These are phyloP conservation scores for Fusarium coicis DNA, from an alignment of 2,329 filamentous ascomycete genomes.

Conservation along the genomic window DNA sequence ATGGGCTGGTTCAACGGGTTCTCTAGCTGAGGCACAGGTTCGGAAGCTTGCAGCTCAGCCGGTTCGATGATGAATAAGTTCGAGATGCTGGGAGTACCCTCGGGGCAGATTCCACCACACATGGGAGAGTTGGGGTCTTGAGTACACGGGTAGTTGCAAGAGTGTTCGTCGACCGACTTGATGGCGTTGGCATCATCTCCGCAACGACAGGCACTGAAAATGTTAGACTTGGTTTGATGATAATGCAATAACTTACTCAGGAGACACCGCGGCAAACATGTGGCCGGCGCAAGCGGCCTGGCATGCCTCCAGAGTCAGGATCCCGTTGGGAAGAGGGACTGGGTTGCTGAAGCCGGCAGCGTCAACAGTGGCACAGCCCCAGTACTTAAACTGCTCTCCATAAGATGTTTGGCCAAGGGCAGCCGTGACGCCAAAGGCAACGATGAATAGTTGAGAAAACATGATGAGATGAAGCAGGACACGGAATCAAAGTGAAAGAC, in stretches of 20 bases:
- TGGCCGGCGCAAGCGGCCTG: constrained; percentile 32
- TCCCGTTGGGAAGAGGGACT: constrained; percentile 19
- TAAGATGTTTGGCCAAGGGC: constrained; percentile 32
- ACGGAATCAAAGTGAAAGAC: not conserved
- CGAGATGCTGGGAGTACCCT: constrained; percentile 43
- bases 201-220: constrained; percentile 49
- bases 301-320: constrained; percentile 35
- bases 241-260: constrained; percentile 40
- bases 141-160: constrained; percentile 49
- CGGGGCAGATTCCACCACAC: constrained; percentile 49
- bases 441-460: constrained; percentile 37
- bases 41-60: constrained; percentile 13
- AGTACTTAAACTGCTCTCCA: constrained; percentile 35
- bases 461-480: constrained; percentile 28
- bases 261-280: constrained; percentile 42
- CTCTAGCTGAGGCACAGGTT: constrained; percentile 8
- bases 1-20: constrained; percentile 9
- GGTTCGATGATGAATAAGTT: constrained; percentile 47
- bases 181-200: constrained; percentile 48
- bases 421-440: constrained; percentile 28
- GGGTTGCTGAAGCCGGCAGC: constrained; percentile 23
- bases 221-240: constrained; percentile 1
- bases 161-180: constrained; percentile 42
- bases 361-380: constrained; percentile 40
- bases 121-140: constrained; percentile 44